Evolutionary conservation across 1,284 basidiomycete species (phyloP), one percentile per base, ranked within the genome.

Genomic region (Pseudozyma flocculosa): DNA sequence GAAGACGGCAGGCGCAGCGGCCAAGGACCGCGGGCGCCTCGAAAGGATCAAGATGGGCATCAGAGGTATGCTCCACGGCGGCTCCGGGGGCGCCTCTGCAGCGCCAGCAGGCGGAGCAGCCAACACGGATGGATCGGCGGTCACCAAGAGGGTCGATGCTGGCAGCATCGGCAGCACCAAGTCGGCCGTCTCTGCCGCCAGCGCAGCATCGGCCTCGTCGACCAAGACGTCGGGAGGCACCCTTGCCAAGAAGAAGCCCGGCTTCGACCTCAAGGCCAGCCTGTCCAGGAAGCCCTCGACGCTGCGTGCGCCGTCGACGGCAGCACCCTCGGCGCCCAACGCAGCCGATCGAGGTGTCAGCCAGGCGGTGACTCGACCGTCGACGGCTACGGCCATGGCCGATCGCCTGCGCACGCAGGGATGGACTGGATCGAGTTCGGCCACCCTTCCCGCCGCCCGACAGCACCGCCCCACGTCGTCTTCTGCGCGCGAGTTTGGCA

Each of bases 401-500:
- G 15, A 34, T 17, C 32, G 32, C 15, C 32, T 34, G 9, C 32
- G 32, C 9, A 34, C 32, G 4, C 32, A 34, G 32, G 32, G 32
- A 4, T 34, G 32, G 32, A 34, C 32, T 9, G 32, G 32, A 5
- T 14, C 11, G 10, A 34, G 32, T 13, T 14, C 32, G 4, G 14
- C 32, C 15, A 14, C 10, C 32, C 3, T n/a, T 5, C 26, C 26
- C 7, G 11, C 26, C 26, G 14, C 41, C 56, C 24, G 51, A 44
- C 39, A 59, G 42, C 52, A 29, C 61, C 59, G 26, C 53, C 58
- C 22, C 59, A 50, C 3, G 53, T 60, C 8, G 14, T 56, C 24
- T 50, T 56, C 49, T 44, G 49, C 18, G 50, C 61, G 56, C 9
- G 61, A 64, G 5, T 50, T 53, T 13, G 53, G 60, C 17, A 54